phyloP scores from a whole-genome alignment of 2,329 filamentous ascomycete genomes.

The Alternaria sp. region DNA sequence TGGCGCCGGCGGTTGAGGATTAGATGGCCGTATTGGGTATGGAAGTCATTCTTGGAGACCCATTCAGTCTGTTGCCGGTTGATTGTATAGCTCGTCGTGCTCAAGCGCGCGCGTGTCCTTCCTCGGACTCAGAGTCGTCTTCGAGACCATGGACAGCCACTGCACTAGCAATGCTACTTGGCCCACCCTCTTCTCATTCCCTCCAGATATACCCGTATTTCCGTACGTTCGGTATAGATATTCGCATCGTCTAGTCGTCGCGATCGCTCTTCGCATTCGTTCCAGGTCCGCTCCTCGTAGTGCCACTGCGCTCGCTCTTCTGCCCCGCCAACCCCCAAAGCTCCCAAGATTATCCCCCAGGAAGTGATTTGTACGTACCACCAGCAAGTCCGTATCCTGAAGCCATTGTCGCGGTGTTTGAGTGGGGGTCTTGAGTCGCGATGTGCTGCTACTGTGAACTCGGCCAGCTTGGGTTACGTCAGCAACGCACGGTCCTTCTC shows the following conservation, averaged over 20 bases:
- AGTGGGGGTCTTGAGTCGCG: slow-evolving; percentile 30
- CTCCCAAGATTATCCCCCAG: not conserved
- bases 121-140: no score
- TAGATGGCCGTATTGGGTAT: no score
- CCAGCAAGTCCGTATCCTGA: slow-evolving; percentile 83
- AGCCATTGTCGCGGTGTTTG: slow-evolving; percentile 65
- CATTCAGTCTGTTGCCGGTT: no score
- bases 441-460: slow-evolving; percentile 13
- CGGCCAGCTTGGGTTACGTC: slow-evolving; percentile 14
- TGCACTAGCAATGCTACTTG: no score
- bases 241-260: not conserved
- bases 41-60: no score
- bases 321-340: slow-evolving; percentile 13
- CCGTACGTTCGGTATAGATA: not conserved
- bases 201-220: no score
- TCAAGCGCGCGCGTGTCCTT: no score
- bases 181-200: no score
- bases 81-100: no score
- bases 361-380: slow-evolving; percentile 61
- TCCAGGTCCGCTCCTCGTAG: slow-evolving; percentile 12
- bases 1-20: no score
- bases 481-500: slow-evolving; percentile 6
- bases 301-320: slow-evolving; percentile 25
- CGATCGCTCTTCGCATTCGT: slow-evolving; percentile 8
- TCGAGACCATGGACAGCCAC: no score